phyloP scores from a whole-genome alignment of 208 protist species.

The Crithidia brevicula region DNA sequence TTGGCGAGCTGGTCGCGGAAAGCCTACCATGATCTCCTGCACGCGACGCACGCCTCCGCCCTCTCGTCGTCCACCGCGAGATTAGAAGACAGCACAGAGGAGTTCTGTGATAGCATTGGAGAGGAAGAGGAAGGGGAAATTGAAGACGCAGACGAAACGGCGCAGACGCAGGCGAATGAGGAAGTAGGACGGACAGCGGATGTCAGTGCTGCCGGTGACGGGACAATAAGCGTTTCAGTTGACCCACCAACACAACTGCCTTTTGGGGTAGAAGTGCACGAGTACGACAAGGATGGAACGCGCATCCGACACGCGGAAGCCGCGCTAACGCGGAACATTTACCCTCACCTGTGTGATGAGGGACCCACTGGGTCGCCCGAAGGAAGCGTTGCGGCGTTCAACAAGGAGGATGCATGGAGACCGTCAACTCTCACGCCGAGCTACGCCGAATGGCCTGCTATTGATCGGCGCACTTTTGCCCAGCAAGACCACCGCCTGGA shows the following conservation, averaged over 20 bases:
- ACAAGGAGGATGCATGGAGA: no score
- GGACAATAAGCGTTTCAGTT: no score
- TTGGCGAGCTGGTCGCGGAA: background rate
- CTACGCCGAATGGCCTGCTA: background rate
- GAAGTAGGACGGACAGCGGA: background rate
- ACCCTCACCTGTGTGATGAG: no score
- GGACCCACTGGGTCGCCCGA: no score
- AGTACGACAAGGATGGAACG: slow-evolving; percentile 19
- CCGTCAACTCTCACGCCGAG: background rate
- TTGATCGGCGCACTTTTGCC: background rate
- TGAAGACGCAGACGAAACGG: no score
- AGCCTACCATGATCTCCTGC: background rate
- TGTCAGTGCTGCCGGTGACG: no score
- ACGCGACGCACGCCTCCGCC: background rate
- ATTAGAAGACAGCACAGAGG: background rate
- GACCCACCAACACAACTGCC: background rate
- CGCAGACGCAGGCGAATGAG: background rate
- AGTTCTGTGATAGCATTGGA: no score
- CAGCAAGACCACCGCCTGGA: background rate
- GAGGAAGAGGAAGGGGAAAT: no score
- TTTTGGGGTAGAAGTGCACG: slow-evolving; percentile 8
- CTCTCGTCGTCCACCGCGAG: no score
- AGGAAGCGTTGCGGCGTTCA: no score
- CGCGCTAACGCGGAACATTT: no score
- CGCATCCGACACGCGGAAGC: background rate